Conservation (phyloP, 2,329 filamentous ascomycete genomes). For the Diaporthe citrichinensis region DNA sequence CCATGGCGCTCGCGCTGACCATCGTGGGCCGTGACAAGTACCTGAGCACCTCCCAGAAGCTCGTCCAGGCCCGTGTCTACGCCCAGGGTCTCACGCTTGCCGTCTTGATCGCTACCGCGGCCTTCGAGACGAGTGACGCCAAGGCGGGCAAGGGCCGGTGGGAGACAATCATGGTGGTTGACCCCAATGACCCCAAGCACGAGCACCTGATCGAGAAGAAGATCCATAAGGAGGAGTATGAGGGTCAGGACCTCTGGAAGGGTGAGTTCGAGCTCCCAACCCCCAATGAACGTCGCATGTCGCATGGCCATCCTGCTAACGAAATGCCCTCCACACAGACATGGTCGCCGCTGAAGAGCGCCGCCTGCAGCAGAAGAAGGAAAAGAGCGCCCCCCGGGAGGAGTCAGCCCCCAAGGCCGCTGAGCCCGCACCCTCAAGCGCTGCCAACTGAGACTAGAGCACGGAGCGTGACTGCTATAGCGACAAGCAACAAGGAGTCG, state of each 20-base stretch:
- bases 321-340: constrained; percentile 60
- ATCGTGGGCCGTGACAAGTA: constrained; percentile 84
- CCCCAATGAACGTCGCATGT: not conserved
- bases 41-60: constrained; percentile 83
- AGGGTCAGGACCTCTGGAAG: constrained; percentile 94
- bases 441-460: constrained; percentile 10
- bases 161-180: constrained; percentile 86
- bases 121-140: constrained; percentile 85
- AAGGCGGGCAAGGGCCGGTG: constrained; percentile 82
- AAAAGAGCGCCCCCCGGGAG: constrained; percentile 48
- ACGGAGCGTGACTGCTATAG: not conserved
- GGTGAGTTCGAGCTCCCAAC: constrained; percentile 63
- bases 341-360: constrained; percentile 88
- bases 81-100: constrained; percentile 90
- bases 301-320: constrained; percentile 40
- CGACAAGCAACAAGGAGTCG: not conserved
- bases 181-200: constrained; percentile 86
- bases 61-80: constrained; percentile 95
- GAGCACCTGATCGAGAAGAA: constrained; percentile 88
- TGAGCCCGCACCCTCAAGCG: constrained; percentile 40
- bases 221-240: constrained; percentile 88
- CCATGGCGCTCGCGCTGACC: constrained; percentile 81
- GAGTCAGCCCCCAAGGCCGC: constrained; percentile 41
- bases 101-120: constrained; percentile 85
- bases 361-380: constrained; percentile 60